Conservation (phyloP, 441 rosid genomes). For the Viola pubescens region DNA sequence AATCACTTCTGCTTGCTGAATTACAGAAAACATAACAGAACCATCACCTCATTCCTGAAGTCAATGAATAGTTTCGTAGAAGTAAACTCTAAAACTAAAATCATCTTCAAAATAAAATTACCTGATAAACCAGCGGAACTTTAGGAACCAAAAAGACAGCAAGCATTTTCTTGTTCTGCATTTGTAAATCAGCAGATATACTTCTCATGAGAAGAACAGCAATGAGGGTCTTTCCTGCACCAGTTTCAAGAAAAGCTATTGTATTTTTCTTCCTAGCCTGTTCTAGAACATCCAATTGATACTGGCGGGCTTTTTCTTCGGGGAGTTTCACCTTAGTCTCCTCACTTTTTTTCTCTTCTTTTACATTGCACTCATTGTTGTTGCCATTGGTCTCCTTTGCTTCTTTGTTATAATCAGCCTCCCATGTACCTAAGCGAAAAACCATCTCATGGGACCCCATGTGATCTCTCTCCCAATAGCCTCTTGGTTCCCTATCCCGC, state of each 20-base stretch:
- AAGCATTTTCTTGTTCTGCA: constrained; percentile 70
- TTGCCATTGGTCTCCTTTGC: constrained; percentile 39
- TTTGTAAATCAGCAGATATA: constrained; percentile 49
- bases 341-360: constrained; percentile 44
- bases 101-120: constrained; percentile 19
- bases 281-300: constrained; percentile 96
- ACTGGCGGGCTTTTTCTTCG: constrained; percentile 87
- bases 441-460: constrained; percentile 64
- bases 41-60: constrained; percentile 10
- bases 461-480: constrained; percentile 97
- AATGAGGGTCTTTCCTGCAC: constrained; percentile 97
- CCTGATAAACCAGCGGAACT: constrained; percentile 99
- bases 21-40: constrained; percentile 20
- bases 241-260: constrained; percentile 97
- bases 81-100: constrained; percentile 1
- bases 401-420: constrained; percentile 53
- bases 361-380: constrained; percentile 37
- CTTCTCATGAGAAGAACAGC: constrained; percentile 89
- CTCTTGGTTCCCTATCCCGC: constrained; percentile 65
- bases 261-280: constrained; percentile 92
- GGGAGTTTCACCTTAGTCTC: constrained; percentile 65
- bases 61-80: constrained; percentile 7
- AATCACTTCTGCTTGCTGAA: constrained; percentile 97
- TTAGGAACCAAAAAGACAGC: constrained; percentile 97
- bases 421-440: constrained; percentile 79